Base-by-base conservation (phyloP, 176 grass and related monocot species). In the Zoysia pacifica region DNA sequence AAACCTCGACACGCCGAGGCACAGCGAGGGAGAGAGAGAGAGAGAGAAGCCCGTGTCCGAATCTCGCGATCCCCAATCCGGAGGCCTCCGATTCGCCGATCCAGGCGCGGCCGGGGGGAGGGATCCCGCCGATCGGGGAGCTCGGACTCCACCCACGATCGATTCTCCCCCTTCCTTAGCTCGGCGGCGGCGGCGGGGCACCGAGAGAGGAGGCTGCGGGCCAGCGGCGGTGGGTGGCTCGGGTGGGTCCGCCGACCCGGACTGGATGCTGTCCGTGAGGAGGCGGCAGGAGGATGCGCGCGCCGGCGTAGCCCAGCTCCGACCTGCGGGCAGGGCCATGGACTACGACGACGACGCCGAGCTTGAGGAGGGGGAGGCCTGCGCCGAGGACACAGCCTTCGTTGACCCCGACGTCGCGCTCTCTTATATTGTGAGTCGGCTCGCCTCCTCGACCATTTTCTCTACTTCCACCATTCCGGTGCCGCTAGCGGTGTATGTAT, bases 381-480 rank as follows among this genome's bases (percentile, higher is more conserved):
- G 62, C 75, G 91, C 78, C 62, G 91, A 93, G 9, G 73, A 84
- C 15, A 81, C 81, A 11, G 70, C 86, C 70, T 87, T 80, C 81
- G 71, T 91, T 83, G 93, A 99, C 59, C 96, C 96, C 8, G 93
- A 99, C 84, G 65, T 91, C 45, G 64, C 88, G 36, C 91, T 93
- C 76, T 93, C 93, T 75, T 99, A 99, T 88, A 95, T 99, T 81
- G 96, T 99, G 87, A 95, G 96, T 78, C 67, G 18, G 40, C 66
- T 19, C n/a, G 11, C 11, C 74, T 19, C 47, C 45, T 49, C 75
- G 1, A 50, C 0, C 52, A 78, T 16, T 51, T 45, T 3, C 19
- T 58, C 18, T 2, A 18, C 16, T 58, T 7, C 55, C 55, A 58
- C 38, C 5, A 11, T 10, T 69, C 3, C 6, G 41, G 47, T 63